These are phyloP conservation scores for Cyberlindnera sargentensis DNA, from an alignment of 805 yeast species.

Conservation along the genomic window DNA sequence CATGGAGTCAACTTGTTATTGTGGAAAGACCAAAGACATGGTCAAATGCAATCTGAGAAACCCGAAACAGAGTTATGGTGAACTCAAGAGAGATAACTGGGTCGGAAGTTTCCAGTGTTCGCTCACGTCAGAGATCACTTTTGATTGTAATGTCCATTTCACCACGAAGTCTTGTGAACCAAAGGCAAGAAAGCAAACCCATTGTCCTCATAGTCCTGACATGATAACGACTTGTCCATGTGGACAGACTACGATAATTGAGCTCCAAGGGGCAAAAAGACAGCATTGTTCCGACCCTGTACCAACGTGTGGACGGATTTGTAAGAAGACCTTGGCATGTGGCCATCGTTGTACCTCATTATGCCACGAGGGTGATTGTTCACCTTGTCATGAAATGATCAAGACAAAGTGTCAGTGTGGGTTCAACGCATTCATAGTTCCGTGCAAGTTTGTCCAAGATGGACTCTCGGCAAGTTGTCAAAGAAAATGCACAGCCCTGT, in stretches of 20 bases:
- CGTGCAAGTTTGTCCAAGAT: slow-evolving; percentile 50
- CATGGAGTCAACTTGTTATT: slow-evolving; percentile 55
- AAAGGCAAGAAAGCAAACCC: slow-evolving; percentile 22
- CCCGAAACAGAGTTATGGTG: slow-evolving; percentile 28
- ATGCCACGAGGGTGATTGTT: slow-evolving; percentile 77
- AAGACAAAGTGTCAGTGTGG: slow-evolving; percentile 59
- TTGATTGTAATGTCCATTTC: slow-evolving; percentile 61
- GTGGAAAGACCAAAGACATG: slow-evolving; percentile 50
- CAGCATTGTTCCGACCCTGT: slow-evolving; percentile 65
- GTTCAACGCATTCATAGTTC: slow-evolving; percentile 45
- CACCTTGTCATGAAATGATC: slow-evolving; percentile 52
- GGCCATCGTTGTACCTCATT: slow-evolving; percentile 67
- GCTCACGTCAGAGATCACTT: slow-evolving; percentile 35
- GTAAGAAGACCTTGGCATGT: slow-evolving; percentile 60
- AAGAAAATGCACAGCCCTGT: slow-evolving; percentile 64
- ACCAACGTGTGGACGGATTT: slow-evolving; percentile 62
- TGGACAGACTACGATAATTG: slow-evolving; percentile 51
- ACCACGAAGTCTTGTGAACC: slow-evolving; percentile 41
- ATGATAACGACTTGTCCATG: slow-evolving; percentile 66
- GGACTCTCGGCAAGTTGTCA: slow-evolving; percentile 55
- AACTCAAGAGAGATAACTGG: slow-evolving; percentile 31
- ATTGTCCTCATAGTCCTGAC: slow-evolving; percentile 62
- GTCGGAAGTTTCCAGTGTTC: slow-evolving; percentile 47
- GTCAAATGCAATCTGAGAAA: slow-evolving; percentile 39
- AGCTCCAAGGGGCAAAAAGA: slow-evolving; percentile 30